A percentile compares a stretch with the other conserved stretches of the same genome.
Evolutionary conservation across 768 basidiomycete species (phyloP).

Genomic region (Lactarius pseudohatsudake): DNA sequence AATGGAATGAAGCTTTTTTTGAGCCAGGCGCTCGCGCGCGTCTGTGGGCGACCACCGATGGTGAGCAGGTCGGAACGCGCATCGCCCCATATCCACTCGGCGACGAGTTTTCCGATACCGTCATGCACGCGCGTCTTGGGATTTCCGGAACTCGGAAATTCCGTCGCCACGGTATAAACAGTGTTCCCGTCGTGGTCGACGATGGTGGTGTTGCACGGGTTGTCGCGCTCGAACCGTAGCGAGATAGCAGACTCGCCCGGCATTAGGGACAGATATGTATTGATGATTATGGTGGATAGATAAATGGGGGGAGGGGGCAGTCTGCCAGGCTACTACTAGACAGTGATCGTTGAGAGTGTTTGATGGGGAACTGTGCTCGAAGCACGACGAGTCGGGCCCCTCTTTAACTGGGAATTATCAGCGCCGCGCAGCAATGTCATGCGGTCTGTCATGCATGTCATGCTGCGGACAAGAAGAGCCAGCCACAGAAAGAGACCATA

Average conservation of each 20-base stretch:
- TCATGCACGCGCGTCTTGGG: slow-evolving; percentile 24
- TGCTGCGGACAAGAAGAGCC: neutral
- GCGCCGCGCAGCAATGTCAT: slow-evolving; percentile 3
- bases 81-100: slow-evolving; percentile 30
- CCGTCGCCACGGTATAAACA: slow-evolving; percentile 26
- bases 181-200: slow-evolving; percentile 16
- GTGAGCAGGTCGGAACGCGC: slow-evolving; percentile 29
- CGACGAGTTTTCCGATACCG: slow-evolving; percentile 22
- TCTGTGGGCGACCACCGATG: slow-evolving; percentile 12
- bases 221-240: slow-evolving; percentile 22
- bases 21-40: slow-evolving; percentile 27
- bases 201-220: slow-evolving; percentile 29
- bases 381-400: neutral
- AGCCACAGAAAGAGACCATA: neutral
- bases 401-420: neutral
- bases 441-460: neutral
- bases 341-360: neutral
- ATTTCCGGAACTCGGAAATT: slow-evolving; percentile 16
- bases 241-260: slow-evolving; percentile 4
- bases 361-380: neutral
- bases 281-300: slow-evolving; percentile 11
- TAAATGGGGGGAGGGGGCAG: neutral
- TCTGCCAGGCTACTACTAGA: too few species aligned
- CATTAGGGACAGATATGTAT: neutral
- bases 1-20: slow-evolving; percentile 29